A percentile compares a stretch with the other conserved stretches of the same genome.
These are phyloP conservation scores for Euphrasia arctica DNA, from an alignment of 305 asterid species.

Conservation along the genomic window DNA sequence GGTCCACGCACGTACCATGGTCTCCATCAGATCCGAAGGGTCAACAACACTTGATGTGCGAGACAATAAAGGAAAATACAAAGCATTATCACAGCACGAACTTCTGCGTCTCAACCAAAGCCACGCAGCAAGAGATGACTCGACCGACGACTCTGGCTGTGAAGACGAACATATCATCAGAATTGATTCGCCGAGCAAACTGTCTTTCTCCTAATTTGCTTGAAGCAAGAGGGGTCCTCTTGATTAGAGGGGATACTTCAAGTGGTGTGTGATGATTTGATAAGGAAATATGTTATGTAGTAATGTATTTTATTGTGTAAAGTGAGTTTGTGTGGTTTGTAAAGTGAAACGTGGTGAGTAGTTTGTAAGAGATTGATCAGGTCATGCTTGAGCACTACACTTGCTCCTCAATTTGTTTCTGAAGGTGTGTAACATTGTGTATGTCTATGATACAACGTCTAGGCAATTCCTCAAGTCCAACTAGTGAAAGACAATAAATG, in stretches of 20 bases:
- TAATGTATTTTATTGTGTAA: no score
- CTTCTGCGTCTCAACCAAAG: conserved; percentile 28
- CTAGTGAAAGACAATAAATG: no score
- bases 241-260: conserved; percentile 20
- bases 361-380: no score
- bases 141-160: conserved; percentile 78
- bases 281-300: neutral
- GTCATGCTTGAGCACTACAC: no score
- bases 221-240: conserved; percentile 25
- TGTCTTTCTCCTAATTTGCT: conserved; percentile 52
- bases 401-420: no score
- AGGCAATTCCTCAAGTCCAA: no score
- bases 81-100: conserved; percentile 14
- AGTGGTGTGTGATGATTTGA: neutral
- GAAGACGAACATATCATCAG: conserved; percentile 82
- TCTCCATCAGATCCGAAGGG: conserved; percentile 75
- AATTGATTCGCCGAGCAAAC: conserved; percentile 80
- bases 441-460: no score
- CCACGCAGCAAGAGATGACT: conserved; percentile 37
- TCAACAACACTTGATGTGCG: conserved; percentile 40
- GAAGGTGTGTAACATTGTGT: no score
- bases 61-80: conserved; percentile 27
- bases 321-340: neutral
- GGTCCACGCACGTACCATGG: conserved; percentile 36
- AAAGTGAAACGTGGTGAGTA: no score